Evolutionary conservation across 768 basidiomycete genomes (phyloP), one percentile per base, ranked within the genome.

Genomic region (Russula sp.): DNA sequence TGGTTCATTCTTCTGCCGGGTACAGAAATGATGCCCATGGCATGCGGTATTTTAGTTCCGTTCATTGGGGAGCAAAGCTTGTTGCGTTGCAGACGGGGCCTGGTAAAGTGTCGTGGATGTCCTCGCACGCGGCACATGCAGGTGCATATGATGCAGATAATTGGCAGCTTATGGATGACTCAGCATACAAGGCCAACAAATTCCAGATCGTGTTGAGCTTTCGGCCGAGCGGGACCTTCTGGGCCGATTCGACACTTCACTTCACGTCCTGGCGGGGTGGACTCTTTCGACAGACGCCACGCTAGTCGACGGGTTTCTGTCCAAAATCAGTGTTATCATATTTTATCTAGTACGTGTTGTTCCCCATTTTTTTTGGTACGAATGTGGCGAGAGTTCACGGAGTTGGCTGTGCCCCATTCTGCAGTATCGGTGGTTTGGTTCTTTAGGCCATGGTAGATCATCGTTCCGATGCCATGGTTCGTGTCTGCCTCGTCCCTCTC

Each of bases 51-150:
- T n/a, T 41, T 66, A 93, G 91, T 85, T 81, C 63, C 85, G 88
- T 39, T 74, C 78, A 16, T 73, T 93, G 29, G 75, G 85, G 66
- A n/a, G 75, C 75, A 1, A 72, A 81, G 22, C 76, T 93, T 14
- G 65, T 74, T 16, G 77, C 78, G 32, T 78, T 80, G 22, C 72
- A 75, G 5, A 57, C 72, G 5, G 70, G 75, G 3, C 78, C 79
- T 34, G 75, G 84, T 2, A 81, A 89, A 36, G 82, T 93, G 6
- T 72, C 92, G 14, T 94, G 92, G 92, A 83, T 83, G 61, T n/a
- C n/a, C n/a, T n/a, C n/a, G n/a, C n/a, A n/a, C n/a, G n/a, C n/a
- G n/a, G n/a, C n/a, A n/a, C n/a, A 73, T 7, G 79, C 84, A 0
- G 66, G 72, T n/a, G 80, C 73, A 62, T 88, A 83, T 65, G 79